Conservation (phyloP, 2,329 filamentous ascomycete genomes). For the Phialocephala subalpina region DNA sequence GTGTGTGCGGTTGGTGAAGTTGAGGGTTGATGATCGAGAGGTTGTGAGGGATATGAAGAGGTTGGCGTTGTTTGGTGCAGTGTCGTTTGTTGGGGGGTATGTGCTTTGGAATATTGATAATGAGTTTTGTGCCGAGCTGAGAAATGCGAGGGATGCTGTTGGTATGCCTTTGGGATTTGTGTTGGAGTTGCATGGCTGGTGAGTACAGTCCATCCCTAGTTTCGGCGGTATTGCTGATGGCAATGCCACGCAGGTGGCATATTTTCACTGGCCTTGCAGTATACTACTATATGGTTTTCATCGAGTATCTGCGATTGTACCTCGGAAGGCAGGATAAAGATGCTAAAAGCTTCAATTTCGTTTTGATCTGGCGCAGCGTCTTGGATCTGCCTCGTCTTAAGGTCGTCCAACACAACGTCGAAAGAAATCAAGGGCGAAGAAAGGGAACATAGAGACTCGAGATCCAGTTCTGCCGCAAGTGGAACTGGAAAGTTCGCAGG, state of each 20-base stretch:
- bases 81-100: slow-evolving; percentile 16
- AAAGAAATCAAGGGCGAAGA: background rate
- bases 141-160: slow-evolving; percentile 16
- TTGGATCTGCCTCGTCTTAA: slow-evolving; percentile 5
- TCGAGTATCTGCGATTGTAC: slow-evolving; percentile 24
- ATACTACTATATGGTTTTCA: slow-evolving; percentile 30
- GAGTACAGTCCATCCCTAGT: background rate
- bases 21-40: slow-evolving; percentile 11
- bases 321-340: background rate
- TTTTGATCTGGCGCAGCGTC: slow-evolving; percentile 2
- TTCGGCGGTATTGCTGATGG: background rate
- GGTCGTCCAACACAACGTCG: background rate
- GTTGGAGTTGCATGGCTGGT: slow-evolving; percentile 27
- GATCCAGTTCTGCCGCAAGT: too few relatives aligned
- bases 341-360: background rate
- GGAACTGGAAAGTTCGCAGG: too few relatives aligned
- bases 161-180: slow-evolving; percentile 29
- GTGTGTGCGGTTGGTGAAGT: slow-evolving; percentile 19
- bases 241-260: slow-evolving; percentile 17
- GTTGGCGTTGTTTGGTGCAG: slow-evolving; percentile 24
- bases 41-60: slow-evolving; percentile 15
- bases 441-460: background rate
- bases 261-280: slow-evolving; percentile 25
- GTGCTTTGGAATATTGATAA: slow-evolving; percentile 24
- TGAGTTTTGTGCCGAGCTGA: slow-evolving; percentile 19